Evolutionary conservation across 148 eudicot species (phyloP).

Genomic region (Amaranthus hypochondriacus): DNA sequence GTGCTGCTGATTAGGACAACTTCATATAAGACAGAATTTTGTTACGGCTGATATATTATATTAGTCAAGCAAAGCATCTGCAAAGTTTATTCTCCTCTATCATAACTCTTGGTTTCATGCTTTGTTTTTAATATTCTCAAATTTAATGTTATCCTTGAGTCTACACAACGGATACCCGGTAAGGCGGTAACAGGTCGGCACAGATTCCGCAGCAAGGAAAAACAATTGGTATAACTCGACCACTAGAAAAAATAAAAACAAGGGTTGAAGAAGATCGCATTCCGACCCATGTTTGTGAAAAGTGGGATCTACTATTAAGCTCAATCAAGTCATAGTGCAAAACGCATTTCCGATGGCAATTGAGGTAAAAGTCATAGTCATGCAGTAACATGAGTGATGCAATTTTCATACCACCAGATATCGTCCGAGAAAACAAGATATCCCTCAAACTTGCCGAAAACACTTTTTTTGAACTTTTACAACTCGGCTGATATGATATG

Average conservation of each 20-base stretch:
- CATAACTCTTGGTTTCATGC: too few relatives aligned
- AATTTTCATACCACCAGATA: too few relatives aligned
- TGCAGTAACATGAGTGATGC: too few relatives aligned
- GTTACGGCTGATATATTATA: neutral
- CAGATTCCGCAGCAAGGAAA: neutral
- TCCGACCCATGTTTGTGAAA: neutral
- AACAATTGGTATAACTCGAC: neutral
- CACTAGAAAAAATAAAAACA: neutral
- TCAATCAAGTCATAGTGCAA: neutral
- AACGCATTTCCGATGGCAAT: neutral
- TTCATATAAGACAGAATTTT: conserved; percentile 1
- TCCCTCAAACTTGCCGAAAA: too few relatives aligned
- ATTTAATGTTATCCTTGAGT: too few relatives aligned
- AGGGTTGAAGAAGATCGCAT: neutral
- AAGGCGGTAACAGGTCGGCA: too few relatives aligned
- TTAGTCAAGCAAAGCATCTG: neutral
- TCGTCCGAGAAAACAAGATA: too few relatives aligned
- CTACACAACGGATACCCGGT: too few relatives aligned
- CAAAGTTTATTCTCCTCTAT: neutral
- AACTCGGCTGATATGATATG: too few relatives aligned
- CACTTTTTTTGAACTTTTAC: too few relatives aligned
- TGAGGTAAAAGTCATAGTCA: too few relatives aligned
- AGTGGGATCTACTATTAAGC: neutral
- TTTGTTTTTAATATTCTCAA: too few relatives aligned
- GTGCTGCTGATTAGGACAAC: conserved; percentile 9